Percentiles rank a stretch among this genome's conserved stretches.
Conservation (phyloP, 2,329 filamentous ascomycete genomes). For the Neoascochyta sp. region DNA sequence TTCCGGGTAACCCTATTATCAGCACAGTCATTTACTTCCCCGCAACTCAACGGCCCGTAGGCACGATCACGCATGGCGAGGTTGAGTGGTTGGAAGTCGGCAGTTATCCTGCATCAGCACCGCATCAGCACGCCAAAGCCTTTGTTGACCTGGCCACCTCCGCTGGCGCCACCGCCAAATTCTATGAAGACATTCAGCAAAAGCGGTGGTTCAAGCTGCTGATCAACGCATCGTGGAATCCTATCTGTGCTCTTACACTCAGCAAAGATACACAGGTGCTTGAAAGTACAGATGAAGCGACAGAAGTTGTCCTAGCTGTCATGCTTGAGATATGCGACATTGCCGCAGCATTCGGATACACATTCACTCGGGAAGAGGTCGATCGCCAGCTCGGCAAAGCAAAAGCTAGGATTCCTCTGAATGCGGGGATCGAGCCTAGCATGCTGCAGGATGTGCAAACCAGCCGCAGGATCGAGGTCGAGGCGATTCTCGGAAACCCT, state of each 20-base stretch:
- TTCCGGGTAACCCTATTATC: slow-evolving; percentile 52
- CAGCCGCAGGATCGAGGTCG: slow-evolving; percentile 46
- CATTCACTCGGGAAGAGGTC: slow-evolving; percentile 37
- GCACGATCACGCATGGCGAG: slow-evolving; percentile 46
- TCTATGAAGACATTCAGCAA: slow-evolving; percentile 54
- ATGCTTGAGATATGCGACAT: slow-evolving; percentile 47
- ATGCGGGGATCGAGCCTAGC: slow-evolving; percentile 46
- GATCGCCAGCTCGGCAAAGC: slow-evolving; percentile 40
- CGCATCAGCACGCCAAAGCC: slow-evolving; percentile 10
- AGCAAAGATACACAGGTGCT: slow-evolving; percentile 53
- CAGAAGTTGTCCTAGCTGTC: slow-evolving; percentile 38
- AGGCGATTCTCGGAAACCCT: slow-evolving; percentile 50
- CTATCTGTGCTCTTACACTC: slow-evolving; percentile 55
- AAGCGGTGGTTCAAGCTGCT: slow-evolving; percentile 60
- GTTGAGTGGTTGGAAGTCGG: slow-evolving; percentile 51
- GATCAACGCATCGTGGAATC: slow-evolving; percentile 60
- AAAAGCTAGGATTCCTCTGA: slow-evolving; percentile 32
- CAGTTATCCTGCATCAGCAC: slow-evolving; percentile 42
- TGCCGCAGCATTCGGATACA: slow-evolving; percentile 42
- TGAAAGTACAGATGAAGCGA: slow-evolving; percentile 37
- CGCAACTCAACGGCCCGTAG: slow-evolving; percentile 49
- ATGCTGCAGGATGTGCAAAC: slow-evolving; percentile 49
- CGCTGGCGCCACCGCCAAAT: slow-evolving; percentile 47
- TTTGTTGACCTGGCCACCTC: slow-evolving; percentile 44
- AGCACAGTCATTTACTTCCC: slow-evolving; percentile 56